Evolutionary conservation across 768 basidiomycete species (phyloP).

Genomic region (Serendipita indica): DNA sequence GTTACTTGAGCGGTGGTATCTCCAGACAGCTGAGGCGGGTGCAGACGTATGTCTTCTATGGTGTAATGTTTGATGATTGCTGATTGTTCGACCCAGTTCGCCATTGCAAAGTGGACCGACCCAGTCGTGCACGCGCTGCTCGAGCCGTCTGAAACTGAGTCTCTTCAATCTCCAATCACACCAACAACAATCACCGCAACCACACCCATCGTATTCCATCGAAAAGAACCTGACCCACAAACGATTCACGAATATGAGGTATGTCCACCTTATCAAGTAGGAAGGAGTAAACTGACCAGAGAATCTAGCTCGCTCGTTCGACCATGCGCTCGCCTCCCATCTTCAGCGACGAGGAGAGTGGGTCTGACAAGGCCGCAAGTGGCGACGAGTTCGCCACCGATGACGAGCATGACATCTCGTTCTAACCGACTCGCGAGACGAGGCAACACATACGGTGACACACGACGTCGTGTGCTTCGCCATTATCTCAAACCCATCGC

Average conservation of each 20-base stretch:
- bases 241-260: background rate
- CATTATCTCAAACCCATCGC: too few species aligned
- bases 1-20: background rate
- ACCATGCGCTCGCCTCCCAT: constrained; percentile 1
- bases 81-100: background rate
- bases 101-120: background rate
- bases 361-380: constrained; percentile 3
- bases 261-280: background rate
- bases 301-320: background rate
- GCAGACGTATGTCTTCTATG: background rate
- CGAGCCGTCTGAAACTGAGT: too few species aligned
- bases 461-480: too few species aligned
- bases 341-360: constrained; percentile 9
- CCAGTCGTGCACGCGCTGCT: background rate
- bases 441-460: too few species aligned
- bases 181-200: background rate
- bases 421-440: background rate
- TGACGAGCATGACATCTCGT: background rate
- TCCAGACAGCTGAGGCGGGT: background rate
- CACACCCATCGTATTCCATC: background rate
- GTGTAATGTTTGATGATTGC: background rate
- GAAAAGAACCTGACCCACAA: background rate
- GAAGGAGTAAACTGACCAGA: background rate
- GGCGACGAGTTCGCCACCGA: constrained; percentile 8
- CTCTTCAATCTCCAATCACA: background rate